These are phyloP conservation scores for Trypanosoma rangeli DNA, from an alignment of 208 protist genomes.

Conservation along the genomic window DNA sequence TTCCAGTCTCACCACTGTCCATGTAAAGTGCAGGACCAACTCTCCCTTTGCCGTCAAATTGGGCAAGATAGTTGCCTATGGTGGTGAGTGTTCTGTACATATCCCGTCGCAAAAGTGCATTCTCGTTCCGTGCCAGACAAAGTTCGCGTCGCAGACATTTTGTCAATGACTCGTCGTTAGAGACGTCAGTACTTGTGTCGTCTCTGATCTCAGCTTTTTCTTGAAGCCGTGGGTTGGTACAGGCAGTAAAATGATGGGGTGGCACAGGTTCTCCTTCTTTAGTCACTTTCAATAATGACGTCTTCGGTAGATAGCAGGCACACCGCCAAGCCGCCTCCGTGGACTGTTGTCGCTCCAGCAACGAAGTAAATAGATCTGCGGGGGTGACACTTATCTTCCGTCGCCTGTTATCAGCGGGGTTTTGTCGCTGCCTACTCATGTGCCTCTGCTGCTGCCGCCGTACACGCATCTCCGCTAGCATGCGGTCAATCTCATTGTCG, in stretches of 20 bases:
- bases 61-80: slow-evolving; percentile 3
- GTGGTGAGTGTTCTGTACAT: slow-evolving; percentile 7
- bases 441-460: slow-evolving; percentile 1
- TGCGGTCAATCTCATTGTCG: slow-evolving; percentile 22
- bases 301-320: not conserved
- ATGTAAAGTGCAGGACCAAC: not conserved
- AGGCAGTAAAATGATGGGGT: not conserved
- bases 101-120: slow-evolving; percentile 4
- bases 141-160: slow-evolving; percentile 1
- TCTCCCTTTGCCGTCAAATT: slow-evolving; percentile 1
- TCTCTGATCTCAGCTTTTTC: not conserved
- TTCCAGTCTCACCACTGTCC: not conserved
- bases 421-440: not conserved
- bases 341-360: not conserved
- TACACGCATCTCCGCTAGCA: slow-evolving; percentile 2
- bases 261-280: not conserved
- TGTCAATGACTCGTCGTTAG: not conserved
- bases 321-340: not conserved
- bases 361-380: not conserved
- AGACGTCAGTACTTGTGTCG: not conserved
- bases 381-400: not conserved
- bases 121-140: slow-evolving; percentile 1
- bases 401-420: not conserved
- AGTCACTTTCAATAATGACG: not conserved
- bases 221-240: not conserved